Percentiles rank a stretch among this genome's conserved stretches.
Evolutionary conservation across 495 filamentous ascomycete species (phyloP).

Genomic region (Annulohypoxylon stygium): DNA sequence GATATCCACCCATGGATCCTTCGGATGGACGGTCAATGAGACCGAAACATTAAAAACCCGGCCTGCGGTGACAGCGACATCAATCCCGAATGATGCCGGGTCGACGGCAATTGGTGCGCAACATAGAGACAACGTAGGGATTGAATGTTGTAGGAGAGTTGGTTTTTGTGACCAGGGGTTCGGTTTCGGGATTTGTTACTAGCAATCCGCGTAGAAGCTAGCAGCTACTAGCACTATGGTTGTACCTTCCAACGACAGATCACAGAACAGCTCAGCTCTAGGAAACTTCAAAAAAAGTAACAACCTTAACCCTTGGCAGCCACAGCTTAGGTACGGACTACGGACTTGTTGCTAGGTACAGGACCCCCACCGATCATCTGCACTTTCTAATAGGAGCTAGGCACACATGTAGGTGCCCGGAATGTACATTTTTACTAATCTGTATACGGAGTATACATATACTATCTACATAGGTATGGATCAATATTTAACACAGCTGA

Average conservation of each 20-base stretch:
- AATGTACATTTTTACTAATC: background rate
- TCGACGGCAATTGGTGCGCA: conserved; percentile 29
- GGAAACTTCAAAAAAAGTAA: background rate
- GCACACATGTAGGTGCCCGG: no score
- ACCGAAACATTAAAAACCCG: conserved; percentile 26
- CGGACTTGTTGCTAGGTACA: background rate
- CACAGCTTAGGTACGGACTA: no score
- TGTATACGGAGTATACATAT: no score
- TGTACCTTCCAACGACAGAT: background rate
- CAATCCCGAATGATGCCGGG: conserved; percentile 42
- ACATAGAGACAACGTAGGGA: background rate
- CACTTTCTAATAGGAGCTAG: no score
- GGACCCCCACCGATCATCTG: conserved; percentile 10
- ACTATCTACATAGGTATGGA: background rate
- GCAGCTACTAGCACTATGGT: background rate
- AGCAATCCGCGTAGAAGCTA: background rate
- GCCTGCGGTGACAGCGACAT: conserved; percentile 32
- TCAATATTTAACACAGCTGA: conserved; percentile 17
- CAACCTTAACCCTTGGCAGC: background rate
- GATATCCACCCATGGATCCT: conserved; percentile 13
- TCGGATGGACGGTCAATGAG: conserved; percentile 12
- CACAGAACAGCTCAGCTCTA: background rate
- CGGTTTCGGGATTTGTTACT: conserved; percentile 37
- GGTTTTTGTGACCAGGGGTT: conserved; percentile 16
- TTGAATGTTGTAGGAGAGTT: conserved; percentile 4